These are phyloP conservation scores for Globisporangium emineosum DNA, from an alignment of 352 stramenopile species.

Conservation along the genomic window DNA sequence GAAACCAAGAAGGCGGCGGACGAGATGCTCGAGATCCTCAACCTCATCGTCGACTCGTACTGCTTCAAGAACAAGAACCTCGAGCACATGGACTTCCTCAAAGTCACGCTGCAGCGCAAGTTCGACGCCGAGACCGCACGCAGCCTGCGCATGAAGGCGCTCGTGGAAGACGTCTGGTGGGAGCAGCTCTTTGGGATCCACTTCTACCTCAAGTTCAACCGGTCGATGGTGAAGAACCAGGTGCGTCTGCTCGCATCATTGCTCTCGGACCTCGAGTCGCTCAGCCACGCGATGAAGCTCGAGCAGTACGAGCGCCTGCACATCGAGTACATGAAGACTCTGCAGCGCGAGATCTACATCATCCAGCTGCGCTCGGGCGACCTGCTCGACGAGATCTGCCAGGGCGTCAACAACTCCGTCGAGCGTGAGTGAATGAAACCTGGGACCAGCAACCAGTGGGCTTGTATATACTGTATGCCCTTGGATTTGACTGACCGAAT, in stretches of 20 bases:
- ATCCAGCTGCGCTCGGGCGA: slow-evolving; percentile 68
- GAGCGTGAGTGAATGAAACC: slow-evolving; percentile 45
- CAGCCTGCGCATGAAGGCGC: slow-evolving; percentile 49
- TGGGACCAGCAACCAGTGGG: too few species aligned
- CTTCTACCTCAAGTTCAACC: slow-evolving; percentile 64
- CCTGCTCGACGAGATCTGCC: slow-evolving; percentile 66
- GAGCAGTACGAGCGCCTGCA: slow-evolving; percentile 74
- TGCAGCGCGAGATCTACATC: slow-evolving; percentile 80
- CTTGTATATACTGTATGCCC: too few species aligned
- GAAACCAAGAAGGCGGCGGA: slow-evolving; percentile 47
- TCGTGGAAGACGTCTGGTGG: slow-evolving; percentile 80
- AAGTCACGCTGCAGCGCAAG: slow-evolving; percentile 67
- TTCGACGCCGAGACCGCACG: slow-evolving; percentile 52
- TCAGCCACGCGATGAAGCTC: slow-evolving; percentile 80
- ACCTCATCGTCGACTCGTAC: slow-evolving; percentile 83
- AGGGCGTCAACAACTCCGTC: slow-evolving; percentile 47
- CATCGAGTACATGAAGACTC: slow-evolving; percentile 70
- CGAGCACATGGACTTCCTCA: slow-evolving; percentile 80
- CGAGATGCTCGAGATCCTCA: slow-evolving; percentile 69
- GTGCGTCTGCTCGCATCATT: slow-evolving; percentile 55
- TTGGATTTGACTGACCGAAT: too few species aligned
- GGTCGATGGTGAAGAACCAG: slow-evolving; percentile 66
- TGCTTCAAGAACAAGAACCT: slow-evolving; percentile 88
- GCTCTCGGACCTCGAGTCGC: slow-evolving; percentile 60
- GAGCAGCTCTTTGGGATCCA: slow-evolving; percentile 77